Conservation (phyloP, 257 asterid species). For the Fraxinus anomala region DNA sequence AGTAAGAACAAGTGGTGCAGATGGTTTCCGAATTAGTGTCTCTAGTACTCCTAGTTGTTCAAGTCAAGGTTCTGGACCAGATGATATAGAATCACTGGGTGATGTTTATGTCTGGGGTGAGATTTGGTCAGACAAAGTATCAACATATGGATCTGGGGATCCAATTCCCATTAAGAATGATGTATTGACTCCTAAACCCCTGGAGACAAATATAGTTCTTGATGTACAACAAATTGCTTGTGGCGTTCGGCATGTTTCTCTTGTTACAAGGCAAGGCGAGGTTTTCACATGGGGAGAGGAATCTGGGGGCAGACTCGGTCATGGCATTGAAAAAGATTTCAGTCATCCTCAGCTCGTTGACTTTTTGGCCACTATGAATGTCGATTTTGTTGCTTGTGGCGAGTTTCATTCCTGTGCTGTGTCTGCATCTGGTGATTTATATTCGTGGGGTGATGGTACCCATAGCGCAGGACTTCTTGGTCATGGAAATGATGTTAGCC, state of each 20-base stretch:
- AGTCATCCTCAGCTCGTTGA: constrained; percentile 23
- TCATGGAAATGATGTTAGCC: constrained; percentile 19
- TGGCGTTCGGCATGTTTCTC: constrained; percentile 55
- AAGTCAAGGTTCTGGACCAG: constrained; percentile 82
- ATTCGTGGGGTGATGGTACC: constrained; percentile 39
- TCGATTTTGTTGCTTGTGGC: constrained; percentile 31
- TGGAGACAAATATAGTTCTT: constrained; percentile 76
- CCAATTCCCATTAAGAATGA: constrained; percentile 59
- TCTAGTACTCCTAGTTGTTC: constrained; percentile 94
- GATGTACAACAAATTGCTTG: constrained; percentile 87
- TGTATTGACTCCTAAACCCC: constrained; percentile 66
- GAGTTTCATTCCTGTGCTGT: constrained; percentile 40
- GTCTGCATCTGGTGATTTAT: constrained; percentile 34
- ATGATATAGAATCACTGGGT: constrained; percentile 94
- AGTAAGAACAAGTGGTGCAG: constrained; percentile 73
- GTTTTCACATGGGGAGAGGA: constrained; percentile 40
- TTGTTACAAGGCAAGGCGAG: constrained; percentile 34
- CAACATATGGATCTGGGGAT: constrained; percentile 56
- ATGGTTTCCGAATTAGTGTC: constrained; percentile 91
- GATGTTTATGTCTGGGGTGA: constrained; percentile 97
- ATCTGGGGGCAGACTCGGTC: constrained; percentile 34
- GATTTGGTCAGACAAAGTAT: constrained; percentile 72
- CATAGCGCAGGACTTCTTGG: constrained; percentile 27
- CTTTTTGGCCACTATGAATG: not conserved
- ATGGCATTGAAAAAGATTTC: constrained; percentile 28